Percentiles rank a stretch among this genome's conserved stretches.
phyloP scores from a whole-genome alignment of 371 early-diverging fungal species.

The Saksenaea oblongispora region DNA sequence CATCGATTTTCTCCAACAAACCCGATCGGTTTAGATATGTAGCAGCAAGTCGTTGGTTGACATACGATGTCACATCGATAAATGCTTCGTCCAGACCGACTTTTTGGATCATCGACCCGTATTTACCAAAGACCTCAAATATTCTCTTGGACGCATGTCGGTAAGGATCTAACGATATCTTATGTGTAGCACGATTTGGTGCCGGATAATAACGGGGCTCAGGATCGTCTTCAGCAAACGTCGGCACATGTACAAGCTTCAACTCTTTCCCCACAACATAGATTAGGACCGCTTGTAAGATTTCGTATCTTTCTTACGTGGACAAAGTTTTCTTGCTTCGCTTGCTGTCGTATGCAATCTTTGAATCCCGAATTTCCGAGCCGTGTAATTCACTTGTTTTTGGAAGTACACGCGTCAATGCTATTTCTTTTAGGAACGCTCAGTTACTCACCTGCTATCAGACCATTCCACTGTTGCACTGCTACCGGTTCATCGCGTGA shows the following conservation, averaged over 20 bases:
- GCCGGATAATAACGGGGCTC: slow-evolving; percentile 70
- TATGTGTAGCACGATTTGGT: slow-evolving; percentile 77
- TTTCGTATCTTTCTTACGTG: slow-evolving; percentile 39
- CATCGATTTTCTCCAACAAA: slow-evolving; percentile 27
- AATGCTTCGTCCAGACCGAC: slow-evolving; percentile 87
- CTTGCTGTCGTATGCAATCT: slow-evolving; percentile 41
- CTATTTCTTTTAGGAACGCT: neutral
- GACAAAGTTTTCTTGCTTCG: slow-evolving; percentile 69
- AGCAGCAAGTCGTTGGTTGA: slow-evolving; percentile 57
- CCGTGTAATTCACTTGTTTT: slow-evolving; percentile 59
- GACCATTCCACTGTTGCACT: slow-evolving; percentile 90
- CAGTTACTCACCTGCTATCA: slow-evolving; percentile 80
- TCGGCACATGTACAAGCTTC: slow-evolving; percentile 84
- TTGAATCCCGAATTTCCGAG: slow-evolving; percentile 52
- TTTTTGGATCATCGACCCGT: slow-evolving; percentile 58
- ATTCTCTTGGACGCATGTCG: slow-evolving; percentile 70
- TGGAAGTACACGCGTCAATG: neutral
- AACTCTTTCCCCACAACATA: slow-evolving; percentile 49
- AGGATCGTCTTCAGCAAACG: slow-evolving; percentile 67
- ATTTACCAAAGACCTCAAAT: slow-evolving; percentile 65
- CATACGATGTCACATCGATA: slow-evolving; percentile 78
- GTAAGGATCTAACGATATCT: slow-evolving; percentile 88
- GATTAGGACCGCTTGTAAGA: neutral
- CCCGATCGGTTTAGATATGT: slow-evolving; percentile 44
- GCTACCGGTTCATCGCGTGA: slow-evolving; percentile 72